Evolutionary conservation across 108 stramenopile genomes (phyloP), one percentile per base, ranked within the genome.

Genomic region (Nitzschia inconspicua): DNA sequence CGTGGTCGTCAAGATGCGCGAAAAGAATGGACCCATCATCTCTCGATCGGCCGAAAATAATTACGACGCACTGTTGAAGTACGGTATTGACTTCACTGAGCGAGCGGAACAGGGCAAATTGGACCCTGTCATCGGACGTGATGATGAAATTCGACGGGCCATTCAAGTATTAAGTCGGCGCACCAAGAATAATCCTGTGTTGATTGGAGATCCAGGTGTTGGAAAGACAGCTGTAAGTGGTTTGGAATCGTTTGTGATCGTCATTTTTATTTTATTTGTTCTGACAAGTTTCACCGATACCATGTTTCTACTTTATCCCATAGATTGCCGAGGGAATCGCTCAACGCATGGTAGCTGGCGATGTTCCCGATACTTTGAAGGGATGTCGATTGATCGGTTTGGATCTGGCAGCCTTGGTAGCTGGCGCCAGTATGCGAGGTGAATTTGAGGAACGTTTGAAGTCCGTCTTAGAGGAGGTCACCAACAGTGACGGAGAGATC

Each of bases 391-490:
- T 99, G 44, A 88, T 96, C 57, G 89, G 95, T 11, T 72, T 99
- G 16, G 98, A 99, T 57, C 85, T 99, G 78, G 97, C 95, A 35
- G 96, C 97, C 3, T 78, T 99, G 26, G 91, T 99, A 5, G 98
- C 98, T 8, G 98, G 98, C 40, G 97, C 98, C 7, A 97, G 88
- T 48, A 97, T 96, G 87, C 77, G 98, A 35, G 98, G 98, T 49
- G 97, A 99, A 73, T 99, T 99, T 68, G 98, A 99, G 65, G 98
- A 98, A 73, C 86, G 98, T 25, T 74, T 99, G n/a, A 98, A 98
- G 83, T 86, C 95, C 14, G 98, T 99, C 11, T 70, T 99, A 68
- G 96, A 96, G 64, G 98, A 99, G 58, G 96, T 98, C 0, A 83
- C 88, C 36, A 87, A 88, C 42, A 88, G 94, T 57, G 89, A 95